Base-by-base conservation (phyloP, 139 green algal species). In the Chlorella sorokiniana region DNA sequence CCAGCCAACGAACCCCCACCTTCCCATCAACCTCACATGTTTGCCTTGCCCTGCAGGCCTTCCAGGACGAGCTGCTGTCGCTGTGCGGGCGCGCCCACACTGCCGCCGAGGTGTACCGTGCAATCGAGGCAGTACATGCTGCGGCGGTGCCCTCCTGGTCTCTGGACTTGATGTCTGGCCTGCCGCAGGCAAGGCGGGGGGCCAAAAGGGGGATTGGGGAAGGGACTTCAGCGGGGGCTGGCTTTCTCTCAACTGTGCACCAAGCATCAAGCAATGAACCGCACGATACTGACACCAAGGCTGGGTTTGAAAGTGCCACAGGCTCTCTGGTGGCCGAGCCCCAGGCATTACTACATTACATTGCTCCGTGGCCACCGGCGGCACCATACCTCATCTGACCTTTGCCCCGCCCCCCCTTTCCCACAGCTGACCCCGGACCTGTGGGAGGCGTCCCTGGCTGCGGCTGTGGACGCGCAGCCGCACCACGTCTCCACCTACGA, bases 401-500 rank as follows among this genome's bases (percentile, higher is more conserved):
- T 3, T 68, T 8, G 16, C 10, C 61, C 38, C 4, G 2, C 22
- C 7, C 65, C 4, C 37, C 65, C 20, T 37, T n/a, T 4, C 27
- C 6, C 45, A 54, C 73, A 86, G 51, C 87, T 97, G 41, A 91
- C 71, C 2, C 37, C 72, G 54, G 87, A 90, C 25, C 20, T 23
- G 11, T 99, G 95, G 95, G 63, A 86, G 51, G 23, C 85, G 27
- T 91, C 89, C 2, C 74, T 99, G 76, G 23, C 86, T 16, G 33
- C 79, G 18, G 93, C 94, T 4, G 63, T 98, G 1, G 87, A 78
- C 9, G 87, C 88, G 3, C 51, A 37, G 23, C 94, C 96, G 4
- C 42, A 83, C 59, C 96, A 99, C 88, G 79, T 99, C 11, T 98
- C 93, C 11, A 89, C 96, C 25, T 99, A 99, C 81, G 96, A 99